A percentile compares a stretch with the other conserved stretches of the same genome.
phyloP scores from a whole-genome alignment of 2,329 filamentous ascomycete species.

The Neoscytalidium dimidiatum region DNA sequence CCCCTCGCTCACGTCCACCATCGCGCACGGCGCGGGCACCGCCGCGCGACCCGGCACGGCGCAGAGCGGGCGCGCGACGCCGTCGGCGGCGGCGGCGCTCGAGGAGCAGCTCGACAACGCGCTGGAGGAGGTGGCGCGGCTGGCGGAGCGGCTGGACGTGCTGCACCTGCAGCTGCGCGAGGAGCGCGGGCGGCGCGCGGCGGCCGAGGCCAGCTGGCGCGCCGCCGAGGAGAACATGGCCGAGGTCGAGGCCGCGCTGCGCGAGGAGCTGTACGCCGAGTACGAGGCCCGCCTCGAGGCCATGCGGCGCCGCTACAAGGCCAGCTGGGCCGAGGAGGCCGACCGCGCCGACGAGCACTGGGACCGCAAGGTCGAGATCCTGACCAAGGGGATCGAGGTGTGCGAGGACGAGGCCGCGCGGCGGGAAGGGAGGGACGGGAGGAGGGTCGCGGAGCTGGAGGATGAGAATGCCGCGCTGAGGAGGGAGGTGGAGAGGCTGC shows the following conservation, averaged over 20 bases:
- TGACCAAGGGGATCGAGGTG: constrained; percentile 48
- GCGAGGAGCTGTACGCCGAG: constrained; percentile 85
- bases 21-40: constrained; percentile 48
- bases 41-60: constrained; percentile 31
- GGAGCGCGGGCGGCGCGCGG: constrained; percentile 69
- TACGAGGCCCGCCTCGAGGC: constrained; percentile 76
- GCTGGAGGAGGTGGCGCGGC: constrained; percentile 76
- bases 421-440: constrained; percentile 23
- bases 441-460: constrained; percentile 41
- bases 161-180: constrained; percentile 69
- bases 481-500: constrained; percentile 40
- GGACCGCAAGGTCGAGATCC: constrained; percentile 81
- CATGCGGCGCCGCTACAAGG: constrained; percentile 81
- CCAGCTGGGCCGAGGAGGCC: constrained; percentile 71
- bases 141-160: constrained; percentile 75
- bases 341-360: constrained; percentile 82
- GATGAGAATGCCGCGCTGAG: constrained; percentile 48
- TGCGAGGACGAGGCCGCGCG: constrained; percentile 44
- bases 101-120: constrained; percentile 79
- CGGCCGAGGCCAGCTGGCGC: constrained; percentile 72
- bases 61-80: constrained; percentile 43
- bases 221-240: constrained; percentile 65
- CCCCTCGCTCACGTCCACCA: constrained; percentile 76
- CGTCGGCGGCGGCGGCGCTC: constrained; percentile 37
- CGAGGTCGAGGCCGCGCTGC: constrained; percentile 79